Base-by-base conservation (phyloP, 805 yeast species). In the Ogataea pilisensis region DNA sequence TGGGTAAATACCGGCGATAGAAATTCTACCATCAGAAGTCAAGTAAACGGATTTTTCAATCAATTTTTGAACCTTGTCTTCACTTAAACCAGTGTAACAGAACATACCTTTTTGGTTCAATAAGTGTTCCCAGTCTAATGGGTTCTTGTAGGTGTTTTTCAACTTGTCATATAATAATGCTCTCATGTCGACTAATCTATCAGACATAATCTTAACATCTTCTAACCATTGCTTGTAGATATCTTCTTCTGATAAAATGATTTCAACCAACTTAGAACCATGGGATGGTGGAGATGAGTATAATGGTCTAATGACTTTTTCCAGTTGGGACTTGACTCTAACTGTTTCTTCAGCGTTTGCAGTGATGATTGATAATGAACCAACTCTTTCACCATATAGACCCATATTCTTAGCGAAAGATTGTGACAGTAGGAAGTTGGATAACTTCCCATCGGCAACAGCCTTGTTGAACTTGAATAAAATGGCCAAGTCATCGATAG, bases 321-420 rank as follows among this genome's bases (percentile, higher is more conserved):
- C 86, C 62, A 91, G 70, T 68, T 86, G 66, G 72, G 89, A 54
- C 80, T 75, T 45, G 53, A 69, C 46, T 61, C 70, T 55, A 71
- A 74, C 48, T 60, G 68, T 41, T 72, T 70, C 76, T 32, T 75
- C 72, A 21, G 76, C 66, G 24, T 75, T 66, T 37, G 83, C 78
- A 19, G 85, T 75, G 35, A 79, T 61, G 20, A 81, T 66, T 9
- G 84, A 75, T 50, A 89, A 69, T 11, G 95, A 85, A 7, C 97
- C 97, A 32, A 85, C 85, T 60, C 98, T 79, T 70, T 91, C 96
- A 56, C 97, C 97, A 63, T 90, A 90, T 55, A 90, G 77, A 29
- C 98, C 98, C 80, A 87, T 82, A 66, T 90, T 90, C 64, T 90
- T 90, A 43, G 96, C 95, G 67, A 90, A 90, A 5, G 96, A 86